Base-by-base conservation (phyloP, 1,284 basidiomycete genomes). In the Sanghuangporus baumii region DNA sequence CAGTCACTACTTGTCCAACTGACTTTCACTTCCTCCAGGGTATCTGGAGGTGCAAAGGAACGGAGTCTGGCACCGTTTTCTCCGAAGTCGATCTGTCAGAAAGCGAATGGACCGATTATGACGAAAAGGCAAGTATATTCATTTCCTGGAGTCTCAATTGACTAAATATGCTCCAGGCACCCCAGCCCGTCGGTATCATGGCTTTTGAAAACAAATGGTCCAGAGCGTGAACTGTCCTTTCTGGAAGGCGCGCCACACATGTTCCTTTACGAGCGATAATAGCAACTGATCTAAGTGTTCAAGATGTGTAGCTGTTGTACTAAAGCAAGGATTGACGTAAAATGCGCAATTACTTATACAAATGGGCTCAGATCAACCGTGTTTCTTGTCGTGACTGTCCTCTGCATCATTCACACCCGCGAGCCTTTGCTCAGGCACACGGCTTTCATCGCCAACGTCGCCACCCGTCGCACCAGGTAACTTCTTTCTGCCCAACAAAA, bases 51-150 rank as follows among this genome's bases (percentile, higher is more conserved):
- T 92, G 89, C 67, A 76, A 77, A 54, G 90, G 90, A 11, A 70
- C 67, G 12, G 75, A 78, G 37, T 84, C 78, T 0, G 80, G 81
- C 4, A 82, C 80, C 0, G 64, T 72, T 0, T 91, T 92, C 68
- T 46, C 73, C n/a, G 83, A 90, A 3, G 80, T 91, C 12, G 84
- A 86, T 52, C 73, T 92, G 34, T 73, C 74, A 9, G 83, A 86
- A 7, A 80, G 77, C 11, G 88, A 91, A 73, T 93, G 91, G 91
- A 80, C 79, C 11, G 90, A 92, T 67, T 93, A 93, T 66, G 91
- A 93, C 68, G 90, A 92, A 71, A 89, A 91, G 80, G 90, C 87
- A 57, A 57, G 73, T 65, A 47, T 3, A 58, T 56, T 36, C 34
- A n/a, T 9, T 18, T 26, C 14, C 48, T n/a, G 38, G 12, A 37